These are phyloP conservation scores for Cryptococcus sp. DNA, from an alignment of 1,284 basidiomycete genomes.

Conservation along the genomic window DNA sequence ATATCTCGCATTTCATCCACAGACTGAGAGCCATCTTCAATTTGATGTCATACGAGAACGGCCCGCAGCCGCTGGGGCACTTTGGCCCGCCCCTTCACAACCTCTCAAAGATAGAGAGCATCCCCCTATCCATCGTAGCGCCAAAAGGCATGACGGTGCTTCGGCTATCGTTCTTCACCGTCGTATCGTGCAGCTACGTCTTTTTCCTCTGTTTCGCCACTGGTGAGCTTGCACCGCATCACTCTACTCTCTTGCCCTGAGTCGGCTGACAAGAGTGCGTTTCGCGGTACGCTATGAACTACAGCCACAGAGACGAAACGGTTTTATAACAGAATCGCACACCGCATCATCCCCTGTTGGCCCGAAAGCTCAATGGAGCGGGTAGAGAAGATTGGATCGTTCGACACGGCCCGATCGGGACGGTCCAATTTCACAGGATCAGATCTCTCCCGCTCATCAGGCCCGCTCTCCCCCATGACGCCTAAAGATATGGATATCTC, in stretches of 20 bases:
- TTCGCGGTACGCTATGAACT: not conserved
- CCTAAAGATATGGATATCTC: conserved; percentile 17
- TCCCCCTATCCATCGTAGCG: conserved; percentile 20
- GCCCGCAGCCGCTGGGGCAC: conserved; percentile 39
- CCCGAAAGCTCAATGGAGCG: conserved; percentile 15
- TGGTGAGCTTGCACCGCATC: conserved; percentile 25
- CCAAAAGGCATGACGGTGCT: conserved; percentile 16
- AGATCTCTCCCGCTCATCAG: not conserved
- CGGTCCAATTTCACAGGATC: not conserved
- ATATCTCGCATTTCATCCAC: not conserved
- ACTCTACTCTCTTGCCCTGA: not conserved
- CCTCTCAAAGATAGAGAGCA: conserved; percentile 28
- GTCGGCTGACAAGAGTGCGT: too few species aligned
- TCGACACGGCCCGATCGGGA: conserved; percentile 10
- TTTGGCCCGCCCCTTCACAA: conserved; percentile 27
- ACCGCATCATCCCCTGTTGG: conserved; percentile 29
- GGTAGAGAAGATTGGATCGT: conserved; percentile 10
- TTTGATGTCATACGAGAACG: conserved; percentile 38
- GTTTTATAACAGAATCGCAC: conserved; percentile 38
- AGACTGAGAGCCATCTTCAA: conserved; percentile 48
- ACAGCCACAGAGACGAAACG: conserved; percentile 39
- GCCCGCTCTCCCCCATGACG: not conserved
- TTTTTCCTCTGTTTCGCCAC: conserved; percentile 48
- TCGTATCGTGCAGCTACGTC: conserved; percentile 39
- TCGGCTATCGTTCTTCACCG: conserved; percentile 39